Evolutionary conservation across 257 asterid genomes (phyloP), one percentile per base, ranked within the genome.

Genomic region (Nicotiana paniculata): DNA sequence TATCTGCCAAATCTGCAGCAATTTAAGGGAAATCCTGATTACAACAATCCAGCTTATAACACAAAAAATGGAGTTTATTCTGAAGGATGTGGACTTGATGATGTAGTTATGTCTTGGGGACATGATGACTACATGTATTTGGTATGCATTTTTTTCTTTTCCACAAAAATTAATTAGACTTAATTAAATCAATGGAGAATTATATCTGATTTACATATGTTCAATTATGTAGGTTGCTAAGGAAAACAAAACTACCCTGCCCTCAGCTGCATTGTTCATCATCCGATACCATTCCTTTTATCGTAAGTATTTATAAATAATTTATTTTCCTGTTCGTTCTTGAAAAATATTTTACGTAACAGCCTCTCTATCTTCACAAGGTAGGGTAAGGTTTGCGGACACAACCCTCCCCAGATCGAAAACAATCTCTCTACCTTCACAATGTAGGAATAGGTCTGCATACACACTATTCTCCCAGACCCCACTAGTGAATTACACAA

Each of bases 71-170:
- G 91, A 67, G 76, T 89, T 65, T 89, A 88, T 68, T 54, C 82
- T 10, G 86, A 86, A 74, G 90, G 88, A 67, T 88, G 92, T 67
- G 92, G 92, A 18, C 84, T 87, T 10, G 85, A 87, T 5, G 85
- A 87, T 53, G 89, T 88, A 6, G 13, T 83, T 79, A 90, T 88
- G 90, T 90, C 93, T 17, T 90, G 90, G 88, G 93, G 91, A 11
- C 93, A 90, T 35, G 90, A 90, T 51, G 90, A 90, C 24, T 90
- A 88, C 51, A 88, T 88, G 91, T 85, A 86, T 69, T 37, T 90
- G 91, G 93, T 90, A 86, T 24, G 53, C 30, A 32, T 2, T 72
- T 66, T 72, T 59, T 77, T 9, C 39, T 37, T 17, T 11, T 51
- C 46, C 37, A 0, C 18, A 7, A 3, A 51, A 4, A 64, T 26